These are phyloP conservation scores for Lachancea sp. DNA, from an alignment of 805 yeast species.

Conservation along the genomic window DNA sequence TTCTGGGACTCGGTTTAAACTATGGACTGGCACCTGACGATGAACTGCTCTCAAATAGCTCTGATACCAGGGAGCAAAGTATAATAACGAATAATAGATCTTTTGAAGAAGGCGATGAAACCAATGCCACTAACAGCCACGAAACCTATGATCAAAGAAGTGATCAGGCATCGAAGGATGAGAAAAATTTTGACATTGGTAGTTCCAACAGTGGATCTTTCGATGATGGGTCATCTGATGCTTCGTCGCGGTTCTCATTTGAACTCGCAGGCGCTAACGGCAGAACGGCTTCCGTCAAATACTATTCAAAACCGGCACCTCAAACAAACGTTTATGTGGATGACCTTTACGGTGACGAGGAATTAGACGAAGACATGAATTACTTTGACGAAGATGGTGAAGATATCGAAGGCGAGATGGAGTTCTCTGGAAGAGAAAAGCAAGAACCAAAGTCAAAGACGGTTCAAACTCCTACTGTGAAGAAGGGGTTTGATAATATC, in stretches of 20 bases:
- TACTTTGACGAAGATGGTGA: conserved; percentile 28
- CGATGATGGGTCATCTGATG: conserved; percentile 23
- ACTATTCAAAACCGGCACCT: conserved; percentile 37
- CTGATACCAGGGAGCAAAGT: not conserved
- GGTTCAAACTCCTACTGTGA: not conserved
- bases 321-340: conserved; percentile 34
- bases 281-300: conserved; percentile 47
- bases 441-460: not conserved
- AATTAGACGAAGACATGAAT: conserved; percentile 39
- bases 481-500: not conserved
- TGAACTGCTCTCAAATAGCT: not conserved
- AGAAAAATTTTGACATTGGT: not conserved
- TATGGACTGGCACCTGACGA: not conserved
- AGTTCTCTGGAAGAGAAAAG: not conserved
- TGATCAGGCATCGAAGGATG: not conserved
- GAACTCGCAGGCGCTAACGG: conserved; percentile 43
- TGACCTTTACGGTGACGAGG: conserved; percentile 37
- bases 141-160: not conserved
- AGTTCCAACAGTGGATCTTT: conserved; percentile 11
- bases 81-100: conserved; percentile 5
- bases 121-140: not conserved
- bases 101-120: conserved; percentile 9
- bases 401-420: conserved; percentile 31
- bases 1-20: conserved; percentile 3
- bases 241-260: conserved; percentile 41